Conservation (phyloP, 176 grass and related monocot species). For the Dendrocalamus sinicus region DNA sequence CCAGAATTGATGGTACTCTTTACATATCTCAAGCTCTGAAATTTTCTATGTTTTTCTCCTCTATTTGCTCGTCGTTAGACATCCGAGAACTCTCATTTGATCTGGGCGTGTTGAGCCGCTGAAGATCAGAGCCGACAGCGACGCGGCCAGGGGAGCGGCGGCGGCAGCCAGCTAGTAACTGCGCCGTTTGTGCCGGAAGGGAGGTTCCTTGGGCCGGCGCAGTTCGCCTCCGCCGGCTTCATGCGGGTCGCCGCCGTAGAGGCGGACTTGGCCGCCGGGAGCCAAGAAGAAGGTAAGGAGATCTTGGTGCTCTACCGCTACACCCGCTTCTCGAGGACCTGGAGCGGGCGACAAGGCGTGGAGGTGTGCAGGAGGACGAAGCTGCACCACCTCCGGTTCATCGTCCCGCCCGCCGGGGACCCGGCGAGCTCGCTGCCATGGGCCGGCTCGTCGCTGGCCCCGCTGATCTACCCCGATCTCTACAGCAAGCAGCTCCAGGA, state of each 20-base stretch:
- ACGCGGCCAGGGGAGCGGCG: background rate
- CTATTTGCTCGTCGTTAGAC: too few species aligned
- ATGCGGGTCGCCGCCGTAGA: background rate
- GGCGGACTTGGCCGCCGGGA: background rate
- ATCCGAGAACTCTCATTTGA: too few species aligned
- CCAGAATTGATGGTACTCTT: too few species aligned
- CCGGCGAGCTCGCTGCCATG: background rate
- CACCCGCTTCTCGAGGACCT: background rate
- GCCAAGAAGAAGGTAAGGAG: background rate
- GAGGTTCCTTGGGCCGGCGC: background rate
- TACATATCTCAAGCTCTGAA: too few species aligned
- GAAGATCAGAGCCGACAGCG: background rate
- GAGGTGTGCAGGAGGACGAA: background rate
- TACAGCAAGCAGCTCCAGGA: background rate
- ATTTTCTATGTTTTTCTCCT: too few species aligned
- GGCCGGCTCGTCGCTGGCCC: constrained; percentile 6
- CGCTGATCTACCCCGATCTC: constrained; percentile 5
- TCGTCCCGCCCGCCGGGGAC: background rate
- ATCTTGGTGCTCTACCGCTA: constrained; percentile 43
- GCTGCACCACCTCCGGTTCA: background rate
- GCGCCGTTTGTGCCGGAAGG: background rate
- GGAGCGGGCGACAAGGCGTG: background rate
- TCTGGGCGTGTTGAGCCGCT: background rate
- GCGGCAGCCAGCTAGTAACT: background rate
- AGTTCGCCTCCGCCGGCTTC: constrained; percentile 9